Conservation (phyloP, 140 eudicot genomes). For the Cichorium intybus region DNA sequence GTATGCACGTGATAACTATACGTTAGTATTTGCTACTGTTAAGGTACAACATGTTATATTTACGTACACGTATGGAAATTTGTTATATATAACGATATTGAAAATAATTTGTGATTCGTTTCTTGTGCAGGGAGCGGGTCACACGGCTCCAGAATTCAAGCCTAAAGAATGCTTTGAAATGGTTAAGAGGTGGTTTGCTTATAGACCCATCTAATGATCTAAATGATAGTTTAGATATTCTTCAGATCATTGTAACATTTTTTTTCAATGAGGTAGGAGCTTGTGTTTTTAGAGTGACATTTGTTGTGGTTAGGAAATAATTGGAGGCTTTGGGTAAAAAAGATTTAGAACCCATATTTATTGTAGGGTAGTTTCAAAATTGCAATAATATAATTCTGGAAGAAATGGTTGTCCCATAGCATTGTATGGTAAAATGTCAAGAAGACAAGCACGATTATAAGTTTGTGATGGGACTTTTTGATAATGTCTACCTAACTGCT, state of each 20-base stretch:
- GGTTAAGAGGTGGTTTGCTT: conserved; percentile 30
- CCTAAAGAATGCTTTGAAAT: conserved; percentile 24
- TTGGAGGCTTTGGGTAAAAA: not conserved
- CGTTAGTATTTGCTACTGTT: conserved; percentile 22
- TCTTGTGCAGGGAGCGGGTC: conserved; percentile 28
- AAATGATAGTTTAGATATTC: not conserved
- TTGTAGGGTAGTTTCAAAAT: not conserved
- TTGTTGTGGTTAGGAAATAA: not conserved
- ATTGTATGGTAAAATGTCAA: no score
- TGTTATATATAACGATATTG: not conserved
- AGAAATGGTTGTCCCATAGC: no score
- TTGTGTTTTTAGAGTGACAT: not conserved
- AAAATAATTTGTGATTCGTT: not conserved
- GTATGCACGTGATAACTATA: conserved; percentile 7
- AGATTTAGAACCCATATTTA: not conserved
- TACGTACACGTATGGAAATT: not conserved
- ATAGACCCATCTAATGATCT: not conserved
- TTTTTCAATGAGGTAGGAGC: not conserved
- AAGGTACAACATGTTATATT: conserved; percentile 6
- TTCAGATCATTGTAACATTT: not conserved
- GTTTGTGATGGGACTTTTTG: no score
- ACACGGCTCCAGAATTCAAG: conserved; percentile 23
- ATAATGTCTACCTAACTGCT: no score
- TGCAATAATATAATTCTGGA: not conserved
- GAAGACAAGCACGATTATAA: no score